Evolutionary conservation across 805 yeast genomes (phyloP).

Genomic region (Maudiozyma bulderi): DNA sequence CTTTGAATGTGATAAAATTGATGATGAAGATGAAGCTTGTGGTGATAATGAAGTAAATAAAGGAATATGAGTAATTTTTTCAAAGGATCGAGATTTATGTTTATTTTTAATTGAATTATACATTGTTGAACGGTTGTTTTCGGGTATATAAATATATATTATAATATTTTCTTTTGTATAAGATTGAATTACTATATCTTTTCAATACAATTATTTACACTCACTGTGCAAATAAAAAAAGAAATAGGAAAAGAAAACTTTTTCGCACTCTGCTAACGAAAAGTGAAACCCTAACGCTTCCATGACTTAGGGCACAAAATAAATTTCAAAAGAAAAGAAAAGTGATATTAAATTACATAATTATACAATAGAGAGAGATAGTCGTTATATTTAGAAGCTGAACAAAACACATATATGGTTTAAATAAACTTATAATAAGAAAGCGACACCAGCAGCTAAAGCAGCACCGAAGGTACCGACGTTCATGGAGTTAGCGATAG

Average conservation of each 20-base stretch:
- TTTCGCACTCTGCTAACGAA: background rate
- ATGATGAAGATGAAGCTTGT: background rate
- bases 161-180: too few relatives aligned
- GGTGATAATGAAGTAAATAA: background rate
- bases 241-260: too few relatives aligned
- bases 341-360: background rate
- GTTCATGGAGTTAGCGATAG: conserved; percentile 45
- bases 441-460: conserved; percentile 66
- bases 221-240: too few relatives aligned
- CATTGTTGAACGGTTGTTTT: background rate
- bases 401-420: background rate
- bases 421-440: conserved; percentile 31
- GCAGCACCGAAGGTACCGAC: conserved; percentile 73
- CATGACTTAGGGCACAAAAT: background rate
- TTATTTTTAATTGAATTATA: background rate
- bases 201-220: background rate
- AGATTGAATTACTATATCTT: background rate
- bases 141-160: background rate
- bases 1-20: too few relatives aligned
- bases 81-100: background rate
- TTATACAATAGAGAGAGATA: background rate
- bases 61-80: background rate
- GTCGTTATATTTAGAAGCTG: background rate
- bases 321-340: background rate
- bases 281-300: background rate